Evolutionary conservation across 2,329 filamentous ascomycete species (phyloP).

Genomic region (Mollisia scopiformis): DNA sequence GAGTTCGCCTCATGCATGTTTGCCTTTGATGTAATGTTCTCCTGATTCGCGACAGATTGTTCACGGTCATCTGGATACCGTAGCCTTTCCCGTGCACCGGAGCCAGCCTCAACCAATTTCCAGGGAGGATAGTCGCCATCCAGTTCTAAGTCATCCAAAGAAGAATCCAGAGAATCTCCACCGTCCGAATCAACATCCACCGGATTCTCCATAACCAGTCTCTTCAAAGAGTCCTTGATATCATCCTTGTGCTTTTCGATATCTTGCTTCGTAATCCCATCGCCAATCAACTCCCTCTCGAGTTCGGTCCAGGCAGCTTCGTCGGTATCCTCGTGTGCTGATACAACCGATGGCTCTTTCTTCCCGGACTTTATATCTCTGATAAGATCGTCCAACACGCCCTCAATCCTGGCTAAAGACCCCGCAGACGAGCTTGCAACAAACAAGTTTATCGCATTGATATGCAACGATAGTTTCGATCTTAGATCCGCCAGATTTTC

Average conservation of each 20-base stretch:
- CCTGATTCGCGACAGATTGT: no score
- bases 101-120: no score
- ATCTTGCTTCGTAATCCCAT: constrained; percentile 5
- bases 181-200: neutral
- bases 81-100: no score
- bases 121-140: no score
- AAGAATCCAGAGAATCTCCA: neutral
- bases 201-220: neutral
- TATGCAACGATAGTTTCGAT: neutral
- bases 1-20: no score
- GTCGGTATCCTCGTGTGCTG: neutral
- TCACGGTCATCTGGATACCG: no score
- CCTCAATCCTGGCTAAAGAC: constrained; percentile 1
- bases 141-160: no score
- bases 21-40: no score
- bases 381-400: neutral
- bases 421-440: neutral
- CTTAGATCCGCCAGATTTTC: neutral
- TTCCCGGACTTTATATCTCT: neutral
- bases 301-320: neutral
- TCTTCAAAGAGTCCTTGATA: neutral
- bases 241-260: constrained; percentile 1
- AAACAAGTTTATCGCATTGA: neutral
- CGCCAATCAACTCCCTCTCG: constrained; percentile 5
- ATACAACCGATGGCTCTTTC: neutral